Evolutionary conservation across 305 asterid genomes (phyloP).

Genomic region (Plantago lanceolata): DNA sequence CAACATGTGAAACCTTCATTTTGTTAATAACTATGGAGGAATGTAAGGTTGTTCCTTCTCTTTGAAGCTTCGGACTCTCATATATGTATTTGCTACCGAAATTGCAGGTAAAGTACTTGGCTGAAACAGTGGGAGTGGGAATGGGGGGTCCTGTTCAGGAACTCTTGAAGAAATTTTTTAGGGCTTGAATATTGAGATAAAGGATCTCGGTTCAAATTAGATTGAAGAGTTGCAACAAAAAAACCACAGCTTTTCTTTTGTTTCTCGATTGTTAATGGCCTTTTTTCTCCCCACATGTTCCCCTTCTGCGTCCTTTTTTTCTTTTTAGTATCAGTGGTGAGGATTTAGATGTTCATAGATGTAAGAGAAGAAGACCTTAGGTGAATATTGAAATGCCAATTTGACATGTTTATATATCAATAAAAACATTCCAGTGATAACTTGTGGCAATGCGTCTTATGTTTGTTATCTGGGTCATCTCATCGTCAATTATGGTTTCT

Average conservation of each 20-base stretch:
- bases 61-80: slow-evolving; percentile 14
- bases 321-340: neutral
- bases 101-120: slow-evolving; percentile 69
- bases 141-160: slow-evolving; percentile 75
- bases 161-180: slow-evolving; percentile 46
- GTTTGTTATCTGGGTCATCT: no score
- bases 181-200: slow-evolving; percentile 28
- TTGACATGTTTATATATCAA: slow-evolving; percentile 3
- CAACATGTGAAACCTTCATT: neutral
- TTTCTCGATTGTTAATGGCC: neutral
- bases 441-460: no score
- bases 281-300: neutral
- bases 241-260: neutral
- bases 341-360: slow-evolving; percentile 3
- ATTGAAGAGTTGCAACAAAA: neutral
- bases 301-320: neutral
- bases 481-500: no score
- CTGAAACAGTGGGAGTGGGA: slow-evolving; percentile 84
- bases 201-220: neutral
- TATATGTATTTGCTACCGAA: slow-evolving; percentile 14
- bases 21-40: no score
- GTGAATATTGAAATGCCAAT: neutral
- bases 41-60: neutral
- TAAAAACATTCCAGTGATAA: neutral
- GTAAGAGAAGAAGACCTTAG: neutral